Percentiles rank a stretch among this genome's conserved stretches.
These are phyloP conservation scores for Trichoderma simmonsii DNA, from an alignment of 2,329 filamentous ascomycete genomes.

Conservation along the genomic window DNA sequence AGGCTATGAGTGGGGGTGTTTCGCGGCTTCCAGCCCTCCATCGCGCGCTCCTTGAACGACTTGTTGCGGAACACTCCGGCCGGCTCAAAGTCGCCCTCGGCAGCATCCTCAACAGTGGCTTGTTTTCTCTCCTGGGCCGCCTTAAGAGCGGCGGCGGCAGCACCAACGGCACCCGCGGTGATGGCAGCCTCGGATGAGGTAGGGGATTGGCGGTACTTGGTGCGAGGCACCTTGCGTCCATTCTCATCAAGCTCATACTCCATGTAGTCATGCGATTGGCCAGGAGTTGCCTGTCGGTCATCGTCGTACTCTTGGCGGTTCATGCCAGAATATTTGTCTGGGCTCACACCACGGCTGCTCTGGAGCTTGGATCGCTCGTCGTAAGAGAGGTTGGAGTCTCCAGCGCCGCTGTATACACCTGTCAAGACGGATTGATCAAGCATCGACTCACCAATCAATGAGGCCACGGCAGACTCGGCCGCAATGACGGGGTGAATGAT, in stretches of 20 bases:
- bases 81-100: slow-evolving; percentile 41
- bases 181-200: slow-evolving; percentile 58
- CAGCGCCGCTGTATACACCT: slow-evolving; percentile 40
- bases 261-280: slow-evolving; percentile 45
- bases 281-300: slow-evolving; percentile 41
- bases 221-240: slow-evolving; percentile 51
- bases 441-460: slow-evolving; percentile 73
- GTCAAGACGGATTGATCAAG: slow-evolving; percentile 68
- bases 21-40: slow-evolving; percentile 53
- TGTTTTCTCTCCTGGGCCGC: slow-evolving; percentile 48
- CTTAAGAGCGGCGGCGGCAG: slow-evolving; percentile 51
- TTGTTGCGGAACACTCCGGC: slow-evolving; percentile 57
- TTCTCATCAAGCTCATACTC: slow-evolving; percentile 59
- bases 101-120: slow-evolving; percentile 32
- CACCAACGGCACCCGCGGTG: slow-evolving; percentile 53
- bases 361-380: slow-evolving; percentile 32
- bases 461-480: slow-evolving; percentile 88
- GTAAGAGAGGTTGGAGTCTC: slow-evolving; percentile 39
- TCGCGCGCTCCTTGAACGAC: slow-evolving; percentile 64
- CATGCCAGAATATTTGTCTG: slow-evolving; percentile 41
- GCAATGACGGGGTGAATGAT: slow-evolving; percentile 69
- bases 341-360: slow-evolving; percentile 37
- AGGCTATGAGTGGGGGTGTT: slow-evolving; percentile 58
- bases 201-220: slow-evolving; percentile 48
- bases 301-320: slow-evolving; percentile 39